A percentile compares a stretch with the other conserved stretches of the same genome.
These are phyloP conservation scores for Agrocybe pediades DNA, from an alignment of 768 basidiomycete genomes.

Conservation along the genomic window DNA sequence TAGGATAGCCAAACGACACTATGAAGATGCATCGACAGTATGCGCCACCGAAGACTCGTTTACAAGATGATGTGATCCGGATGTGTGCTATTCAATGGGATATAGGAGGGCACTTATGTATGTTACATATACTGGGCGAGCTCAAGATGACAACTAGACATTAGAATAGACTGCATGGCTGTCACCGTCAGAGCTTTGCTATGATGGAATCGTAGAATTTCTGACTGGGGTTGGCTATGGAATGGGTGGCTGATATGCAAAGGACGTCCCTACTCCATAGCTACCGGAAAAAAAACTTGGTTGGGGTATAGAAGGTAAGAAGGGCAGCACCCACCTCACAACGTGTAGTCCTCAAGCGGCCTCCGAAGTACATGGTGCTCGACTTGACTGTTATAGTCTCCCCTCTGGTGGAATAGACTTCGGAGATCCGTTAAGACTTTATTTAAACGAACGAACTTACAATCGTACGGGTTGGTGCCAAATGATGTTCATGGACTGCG, in stretches of 20 bases:
- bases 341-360: constrained; percentile 41
- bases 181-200: constrained; percentile 1
- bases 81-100: no score
- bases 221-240: neutral
- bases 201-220: neutral
- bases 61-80: no score
- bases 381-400: constrained; percentile 42
- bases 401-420: constrained; percentile 31
- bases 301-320: neutral
- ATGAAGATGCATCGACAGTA: no score
- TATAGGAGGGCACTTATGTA: no score
- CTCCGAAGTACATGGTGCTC: constrained; percentile 42
- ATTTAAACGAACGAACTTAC: constrained; percentile 23
- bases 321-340: constrained; percentile 39
- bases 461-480: constrained; percentile 45
- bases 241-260: constrained; percentile 30
- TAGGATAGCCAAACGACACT: no score
- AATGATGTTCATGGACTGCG: constrained; percentile 51
- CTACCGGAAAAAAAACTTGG: constrained; percentile 14
- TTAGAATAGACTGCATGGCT: neutral
- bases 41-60: no score
- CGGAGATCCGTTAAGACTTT: neutral
- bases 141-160: no score
- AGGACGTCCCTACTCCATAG: constrained; percentile 43
- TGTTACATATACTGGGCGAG: no score